phyloP scores from a whole-genome alignment of 2,329 filamentous ascomycete genomes.

The Xylaria multiplex region DNA sequence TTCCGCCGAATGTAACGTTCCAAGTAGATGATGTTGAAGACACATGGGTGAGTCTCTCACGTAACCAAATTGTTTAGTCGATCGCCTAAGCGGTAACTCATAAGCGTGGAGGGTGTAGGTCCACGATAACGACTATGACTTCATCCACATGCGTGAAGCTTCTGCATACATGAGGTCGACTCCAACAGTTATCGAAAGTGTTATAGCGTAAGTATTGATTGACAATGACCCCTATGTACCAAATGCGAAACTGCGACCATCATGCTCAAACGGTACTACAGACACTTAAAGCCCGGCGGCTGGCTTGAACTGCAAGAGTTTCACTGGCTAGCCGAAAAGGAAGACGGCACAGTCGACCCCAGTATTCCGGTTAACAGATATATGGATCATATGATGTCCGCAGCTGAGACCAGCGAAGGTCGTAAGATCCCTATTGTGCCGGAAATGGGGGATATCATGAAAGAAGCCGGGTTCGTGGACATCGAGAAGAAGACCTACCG shows the following conservation, averaged over 20 bases:
- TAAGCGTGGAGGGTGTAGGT: constrained; percentile 26
- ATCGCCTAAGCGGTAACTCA: constrained; percentile 15
- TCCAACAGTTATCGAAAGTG: constrained; percentile 36
- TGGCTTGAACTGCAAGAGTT: constrained; percentile 49
- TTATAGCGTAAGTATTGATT: constrained; percentile 36
- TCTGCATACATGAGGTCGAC: constrained; percentile 38
- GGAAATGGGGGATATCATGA: constrained; percentile 44
- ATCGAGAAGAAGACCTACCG: constrained; percentile 54
- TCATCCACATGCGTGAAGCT: constrained; percentile 42
- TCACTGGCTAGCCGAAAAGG: constrained; percentile 43
- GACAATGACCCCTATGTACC: background rate
- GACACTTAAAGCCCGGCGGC: constrained; percentile 46
- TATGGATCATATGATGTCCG: constrained; percentile 44
- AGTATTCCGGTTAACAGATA: constrained; percentile 46
- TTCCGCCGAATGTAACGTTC: constrained; percentile 42
- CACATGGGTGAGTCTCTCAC: constrained; percentile 38
- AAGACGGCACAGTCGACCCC: constrained; percentile 44
- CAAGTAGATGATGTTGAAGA: constrained; percentile 43
- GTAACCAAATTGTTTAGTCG: background rate
- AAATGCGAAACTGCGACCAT: constrained; percentile 1
- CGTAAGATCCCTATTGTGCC: constrained; percentile 48
- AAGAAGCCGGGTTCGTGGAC: constrained; percentile 54
- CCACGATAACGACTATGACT: constrained; percentile 40
- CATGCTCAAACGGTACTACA: constrained; percentile 25
- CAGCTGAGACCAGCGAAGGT: constrained; percentile 46